Evolutionary conservation across 108 stramenopile species (phyloP).

Genomic region (Nannochloropsis gaditana): DNA sequence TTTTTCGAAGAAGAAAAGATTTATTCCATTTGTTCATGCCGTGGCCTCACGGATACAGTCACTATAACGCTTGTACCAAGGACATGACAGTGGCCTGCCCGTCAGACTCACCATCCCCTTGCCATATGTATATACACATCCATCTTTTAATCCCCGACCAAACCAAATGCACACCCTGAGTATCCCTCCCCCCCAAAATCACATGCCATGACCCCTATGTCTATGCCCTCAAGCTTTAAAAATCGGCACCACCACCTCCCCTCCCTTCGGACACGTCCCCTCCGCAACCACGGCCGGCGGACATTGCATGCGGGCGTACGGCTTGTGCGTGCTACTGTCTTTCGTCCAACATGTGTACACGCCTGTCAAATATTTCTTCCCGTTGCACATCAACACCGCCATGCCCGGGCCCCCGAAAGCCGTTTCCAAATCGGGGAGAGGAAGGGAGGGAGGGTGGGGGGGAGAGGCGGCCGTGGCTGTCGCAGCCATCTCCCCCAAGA

Average conservation of each 20-base stretch:
- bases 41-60: no score
- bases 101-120: no score
- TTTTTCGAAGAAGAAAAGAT: no score
- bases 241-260: background rate
- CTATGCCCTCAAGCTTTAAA: background rate
- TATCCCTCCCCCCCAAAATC: no score
- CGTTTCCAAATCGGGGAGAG: background rate
- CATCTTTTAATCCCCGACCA: no score
- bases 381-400: background rate
- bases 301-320: background rate
- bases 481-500: background rate
- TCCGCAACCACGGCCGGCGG: background rate
- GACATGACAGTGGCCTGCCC: no score
- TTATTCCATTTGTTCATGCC: no score
- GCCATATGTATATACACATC: no score
- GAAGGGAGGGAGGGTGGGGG: background rate
- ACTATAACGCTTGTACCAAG: no score
- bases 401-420: slow-evolving; percentile 7
- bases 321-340: background rate
- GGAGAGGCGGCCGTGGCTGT: background rate
- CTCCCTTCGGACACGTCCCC: background rate
- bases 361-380: slow-evolving; percentile 18
- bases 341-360: slow-evolving; percentile 23
- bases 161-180: no score
- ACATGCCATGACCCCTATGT: no score